These are phyloP conservation scores for Suhomyces atakaporum DNA, from an alignment of 1,139 yeast species.

Conservation along the genomic window DNA sequence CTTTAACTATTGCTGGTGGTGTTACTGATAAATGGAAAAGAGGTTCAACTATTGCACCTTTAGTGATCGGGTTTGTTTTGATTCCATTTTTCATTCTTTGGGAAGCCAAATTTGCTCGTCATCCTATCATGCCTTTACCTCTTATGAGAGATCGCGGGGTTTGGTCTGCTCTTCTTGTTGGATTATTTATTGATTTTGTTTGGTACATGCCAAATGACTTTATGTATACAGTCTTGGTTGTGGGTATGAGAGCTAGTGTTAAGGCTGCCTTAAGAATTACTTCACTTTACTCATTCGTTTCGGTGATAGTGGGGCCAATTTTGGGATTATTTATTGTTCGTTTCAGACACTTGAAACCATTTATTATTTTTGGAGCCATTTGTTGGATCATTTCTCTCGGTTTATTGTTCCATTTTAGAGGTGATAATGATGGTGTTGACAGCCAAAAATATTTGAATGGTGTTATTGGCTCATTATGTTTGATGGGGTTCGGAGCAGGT, in stretches of 20 bases:
- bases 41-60: constrained; percentile 59
- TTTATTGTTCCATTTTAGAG: constrained; percentile 57
- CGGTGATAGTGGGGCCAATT: constrained; percentile 61
- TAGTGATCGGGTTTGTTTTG: constrained; percentile 60
- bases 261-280: constrained; percentile 68
- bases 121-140: constrained; percentile 61
- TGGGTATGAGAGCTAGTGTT: constrained; percentile 58
- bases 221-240: constrained; percentile 63
- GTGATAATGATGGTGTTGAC: constrained; percentile 44
- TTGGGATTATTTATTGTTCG: constrained; percentile 56
- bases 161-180: constrained; percentile 52
- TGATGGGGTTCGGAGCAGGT: constrained; percentile 74
- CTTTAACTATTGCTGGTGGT: constrained; percentile 61
- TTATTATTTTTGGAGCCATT: constrained; percentile 56
- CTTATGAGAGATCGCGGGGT: constrained; percentile 67
- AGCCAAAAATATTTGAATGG: constrained; percentile 43
- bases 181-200: constrained; percentile 54
- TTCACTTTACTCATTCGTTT: constrained; percentile 62
- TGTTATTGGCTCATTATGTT: constrained; percentile 64
- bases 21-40: constrained; percentile 48
- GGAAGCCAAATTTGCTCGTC: constrained; percentile 51
- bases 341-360: constrained; percentile 57
- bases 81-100: constrained; percentile 56
- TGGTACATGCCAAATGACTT: constrained; percentile 72
- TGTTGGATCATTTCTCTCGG: constrained; percentile 63